Evolutionary conservation across 805 yeast species (phyloP).

Genomic region (Clavispora vitiphila): DNA sequence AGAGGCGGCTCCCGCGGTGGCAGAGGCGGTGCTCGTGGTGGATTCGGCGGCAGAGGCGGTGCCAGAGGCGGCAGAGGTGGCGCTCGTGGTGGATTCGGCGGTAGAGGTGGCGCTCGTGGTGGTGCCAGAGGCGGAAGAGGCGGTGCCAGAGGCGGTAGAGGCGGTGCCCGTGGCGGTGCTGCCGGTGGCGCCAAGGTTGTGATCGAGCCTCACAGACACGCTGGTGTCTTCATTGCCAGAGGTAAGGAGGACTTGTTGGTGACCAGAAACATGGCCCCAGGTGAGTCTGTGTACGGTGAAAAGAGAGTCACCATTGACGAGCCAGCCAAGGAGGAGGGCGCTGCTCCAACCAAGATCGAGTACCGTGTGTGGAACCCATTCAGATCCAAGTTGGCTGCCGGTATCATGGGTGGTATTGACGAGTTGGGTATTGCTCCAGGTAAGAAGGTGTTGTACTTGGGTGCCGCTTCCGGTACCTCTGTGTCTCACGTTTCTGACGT

Average conservation of each 20-base stretch:
- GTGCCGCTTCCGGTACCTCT: conserved; percentile 99
- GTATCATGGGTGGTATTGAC: conserved; percentile 99
- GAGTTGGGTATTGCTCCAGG: conserved; percentile 98
- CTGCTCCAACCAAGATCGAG: conserved; percentile 89
- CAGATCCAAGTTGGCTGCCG: conserved; percentile 99
- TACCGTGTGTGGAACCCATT: conserved; percentile 99
- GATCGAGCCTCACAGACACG: conserved; percentile 98
- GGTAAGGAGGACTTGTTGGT: conserved; percentile 98
- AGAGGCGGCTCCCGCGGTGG: conserved; percentile 16
- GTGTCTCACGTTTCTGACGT: conserved; percentile 97
- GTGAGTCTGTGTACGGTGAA: conserved; percentile 98
- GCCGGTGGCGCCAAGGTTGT: conserved; percentile 92
- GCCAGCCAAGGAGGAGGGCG: conserved; percentile 83
- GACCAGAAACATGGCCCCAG: conserved; percentile 96
- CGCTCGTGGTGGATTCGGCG: conserved; percentile 42
- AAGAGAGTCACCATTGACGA: conserved; percentile 93
- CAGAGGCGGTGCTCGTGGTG: conserved; percentile 17
- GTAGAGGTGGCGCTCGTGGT: conserved; percentile 22
- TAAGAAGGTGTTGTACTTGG: conserved; percentile 92
- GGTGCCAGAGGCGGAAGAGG: conserved; percentile 32
- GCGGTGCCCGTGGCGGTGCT: conserved; percentile 80
- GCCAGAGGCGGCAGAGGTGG: conserved; percentile 48
- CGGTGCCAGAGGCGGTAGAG: conserved; percentile 39
- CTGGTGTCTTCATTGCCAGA: conserved; percentile 98
- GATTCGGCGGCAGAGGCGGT: conserved; percentile 18